Base-by-base conservation (phyloP, 1,284 basidiomycete species). In the Trichosporon sp. region DNA sequence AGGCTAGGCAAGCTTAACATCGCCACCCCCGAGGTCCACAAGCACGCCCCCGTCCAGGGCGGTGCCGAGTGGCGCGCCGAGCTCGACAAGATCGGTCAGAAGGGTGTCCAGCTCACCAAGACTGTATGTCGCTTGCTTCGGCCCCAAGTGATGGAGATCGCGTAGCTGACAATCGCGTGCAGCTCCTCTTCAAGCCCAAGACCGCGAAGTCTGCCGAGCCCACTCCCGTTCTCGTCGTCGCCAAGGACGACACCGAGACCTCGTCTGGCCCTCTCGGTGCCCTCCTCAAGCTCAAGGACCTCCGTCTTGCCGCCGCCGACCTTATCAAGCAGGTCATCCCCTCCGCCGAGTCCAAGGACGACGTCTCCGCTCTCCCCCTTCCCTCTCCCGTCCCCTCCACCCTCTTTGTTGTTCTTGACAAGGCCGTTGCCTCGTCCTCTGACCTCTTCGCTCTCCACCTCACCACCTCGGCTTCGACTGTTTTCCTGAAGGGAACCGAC, bases 271-370 rank as follows among this genome's bases (percentile, higher is more conserved):
- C 89, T 9, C 87, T 97, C 72, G 92, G 88, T 56, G 92, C 92
- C 84, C 90, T 90, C 79, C 87, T 98, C 72, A 89, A 89, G 77
- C 84, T 97, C 83, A 96, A 97, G 85, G 94, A 97, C 72, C 86
- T 97, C 76, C 87, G 94, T 56, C 84, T 96, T 66, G 95, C 93
- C n/a, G 88, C 89, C 38, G 91, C 92, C 78, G 94, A 97, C 78
- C 87, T 97, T 42, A 86, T 97, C 77, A 87, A 88, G 67, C 91
- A 95, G 77, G 92, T 95, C 84, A 92, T 97, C 80, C 81, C 81
- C 38, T 79, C 78, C 31, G 77, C 79, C n/a, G 83, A 85, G 2
- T 87, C 92, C 68, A 97, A 96, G 85, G 90, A 95, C 83, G 92
- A 93, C 70, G 93, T 95, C 23, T 93, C 92, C 27, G 89, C 90